Evolutionary conservation across 106 monocot genomes (phyloP).

Genomic region (Dendrobium catenatum): DNA sequence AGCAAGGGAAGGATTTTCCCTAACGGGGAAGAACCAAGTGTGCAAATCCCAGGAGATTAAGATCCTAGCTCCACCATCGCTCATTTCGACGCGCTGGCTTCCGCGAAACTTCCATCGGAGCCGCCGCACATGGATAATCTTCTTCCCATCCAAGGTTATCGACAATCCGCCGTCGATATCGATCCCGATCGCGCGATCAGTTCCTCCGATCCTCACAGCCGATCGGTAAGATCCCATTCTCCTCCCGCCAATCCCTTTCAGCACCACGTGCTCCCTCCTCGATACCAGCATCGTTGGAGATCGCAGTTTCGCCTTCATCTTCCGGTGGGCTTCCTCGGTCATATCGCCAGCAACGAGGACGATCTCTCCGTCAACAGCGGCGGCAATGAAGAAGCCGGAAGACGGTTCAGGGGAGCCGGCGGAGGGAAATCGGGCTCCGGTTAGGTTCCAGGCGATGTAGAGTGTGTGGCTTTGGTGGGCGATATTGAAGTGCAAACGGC

Average conservation of each 20-base stretch:
- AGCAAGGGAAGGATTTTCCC: background rate
- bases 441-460: slow-evolving; percentile 72
- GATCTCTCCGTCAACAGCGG: slow-evolving; percentile 53
- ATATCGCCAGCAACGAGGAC: slow-evolving; percentile 61
- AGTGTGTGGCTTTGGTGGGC: slow-evolving; percentile 1
- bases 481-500: slow-evolving; percentile 26
- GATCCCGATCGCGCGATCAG: slow-evolving; percentile 46
- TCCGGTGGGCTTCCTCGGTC: slow-evolving; percentile 27
- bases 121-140: slow-evolving; percentile 46
- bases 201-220: slow-evolving; percentile 33
- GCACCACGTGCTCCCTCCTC: slow-evolving; percentile 61
- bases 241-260: slow-evolving; percentile 9
- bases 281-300: slow-evolving; percentile 25
- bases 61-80: slow-evolving; percentile 13
- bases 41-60: slow-evolving; percentile 88
- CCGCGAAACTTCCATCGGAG: slow-evolving; percentile 87
- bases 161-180: slow-evolving; percentile 31
- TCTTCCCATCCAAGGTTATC: slow-evolving; percentile 52
- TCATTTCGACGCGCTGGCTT: slow-evolving; percentile 56
- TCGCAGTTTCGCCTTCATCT: slow-evolving; percentile 13
- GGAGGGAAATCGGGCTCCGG: slow-evolving; percentile 41
- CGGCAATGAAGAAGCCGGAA: slow-evolving; percentile 44
- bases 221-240: slow-evolving; percentile 31
- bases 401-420: slow-evolving; percentile 55
- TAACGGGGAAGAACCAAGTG: slow-evolving; percentile 55